phyloP scores from a whole-genome alignment of 108 stramenopile species.

The Skeletonema potamos region DNA sequence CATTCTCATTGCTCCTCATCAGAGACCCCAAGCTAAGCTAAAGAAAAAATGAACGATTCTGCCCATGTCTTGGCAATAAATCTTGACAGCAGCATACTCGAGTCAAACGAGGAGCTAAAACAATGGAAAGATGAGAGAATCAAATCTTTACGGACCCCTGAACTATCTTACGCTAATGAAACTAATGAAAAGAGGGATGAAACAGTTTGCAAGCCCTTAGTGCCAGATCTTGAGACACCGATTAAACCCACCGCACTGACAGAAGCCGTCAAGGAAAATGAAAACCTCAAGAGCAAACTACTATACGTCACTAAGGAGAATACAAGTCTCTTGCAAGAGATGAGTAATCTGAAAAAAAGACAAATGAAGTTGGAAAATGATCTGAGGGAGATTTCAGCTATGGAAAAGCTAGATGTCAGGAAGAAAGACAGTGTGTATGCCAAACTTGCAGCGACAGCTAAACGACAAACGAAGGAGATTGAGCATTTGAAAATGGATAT shows the following conservation, averaged over 20 bases:
- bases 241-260: not conserved
- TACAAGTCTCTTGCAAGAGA: slow-evolving; percentile 30
- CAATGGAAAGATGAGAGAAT: not conserved
- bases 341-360: slow-evolving; percentile 12
- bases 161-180: not conserved
- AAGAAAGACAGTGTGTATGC: slow-evolving; percentile 2
- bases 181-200: not conserved
- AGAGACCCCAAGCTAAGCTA: too few relatives aligned
- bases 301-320: slow-evolving; percentile 26
- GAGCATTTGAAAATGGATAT: slow-evolving; percentile 24
- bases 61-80: not conserved
- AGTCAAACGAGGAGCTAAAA: not conserved
- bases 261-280: slow-evolving; percentile 11
- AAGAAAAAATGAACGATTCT: too few relatives aligned
- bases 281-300: slow-evolving; percentile 9
- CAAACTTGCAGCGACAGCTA: slow-evolving; percentile 2
- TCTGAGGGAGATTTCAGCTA: slow-evolving; percentile 4
- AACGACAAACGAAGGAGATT: slow-evolving; percentile 14
- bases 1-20: too few relatives aligned
- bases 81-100: not conserved
- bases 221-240: not conserved
- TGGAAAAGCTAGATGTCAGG: not conserved
- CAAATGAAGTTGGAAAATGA: slow-evolving; percentile 19
- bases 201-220: not conserved
- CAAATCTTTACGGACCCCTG: not conserved